Conservation (phyloP, 2,329 filamentous ascomycete species). For the Penicillium vulpinum region DNA sequence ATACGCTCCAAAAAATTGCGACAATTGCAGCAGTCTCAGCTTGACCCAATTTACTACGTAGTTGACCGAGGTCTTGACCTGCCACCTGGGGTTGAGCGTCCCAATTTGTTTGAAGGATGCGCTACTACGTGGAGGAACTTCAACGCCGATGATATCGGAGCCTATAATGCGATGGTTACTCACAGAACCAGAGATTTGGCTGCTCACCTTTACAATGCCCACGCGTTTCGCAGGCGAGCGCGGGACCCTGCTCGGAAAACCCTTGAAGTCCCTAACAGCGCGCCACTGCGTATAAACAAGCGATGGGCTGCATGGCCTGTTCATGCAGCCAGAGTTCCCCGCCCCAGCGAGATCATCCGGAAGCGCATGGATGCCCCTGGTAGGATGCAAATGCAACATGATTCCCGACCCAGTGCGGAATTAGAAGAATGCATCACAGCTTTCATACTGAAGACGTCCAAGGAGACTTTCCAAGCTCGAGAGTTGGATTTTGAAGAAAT, state of each 20-base stretch:
- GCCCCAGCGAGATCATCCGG: slow-evolving; percentile 53
- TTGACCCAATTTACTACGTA: slow-evolving; percentile 12
- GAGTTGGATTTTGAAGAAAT: slow-evolving; percentile 32
- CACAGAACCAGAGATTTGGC: slow-evolving; percentile 66
- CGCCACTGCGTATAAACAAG: slow-evolving; percentile 50
- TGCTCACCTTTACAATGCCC: slow-evolving; percentile 76
- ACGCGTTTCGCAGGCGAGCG: slow-evolving; percentile 61
- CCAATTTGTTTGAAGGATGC: slow-evolving; percentile 61
- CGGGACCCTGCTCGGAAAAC: slow-evolving; percentile 16
- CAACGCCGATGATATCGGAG: slow-evolving; percentile 77
- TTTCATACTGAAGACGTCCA: slow-evolving; percentile 65
- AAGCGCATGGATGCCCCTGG: slow-evolving; percentile 53
- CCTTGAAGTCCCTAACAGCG: slow-evolving; percentile 11
- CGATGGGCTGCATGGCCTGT: slow-evolving; percentile 87
- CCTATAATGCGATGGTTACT: slow-evolving; percentile 64
- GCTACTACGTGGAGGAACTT: slow-evolving; percentile 77
- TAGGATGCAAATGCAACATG: slow-evolving; percentile 51
- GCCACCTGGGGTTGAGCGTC: slow-evolving; percentile 43
- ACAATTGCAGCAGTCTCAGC: background rate
- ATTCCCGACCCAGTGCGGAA: slow-evolving; percentile 56
- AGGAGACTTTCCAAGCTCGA: slow-evolving; percentile 58
- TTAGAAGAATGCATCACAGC: slow-evolving; percentile 72
- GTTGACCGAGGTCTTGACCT: slow-evolving; percentile 25
- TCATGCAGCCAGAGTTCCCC: slow-evolving; percentile 61
- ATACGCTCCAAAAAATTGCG: background rate